Evolutionary conservation across 345 rosid species (phyloP).

Genomic region (Gynandropsis gynandra): DNA sequence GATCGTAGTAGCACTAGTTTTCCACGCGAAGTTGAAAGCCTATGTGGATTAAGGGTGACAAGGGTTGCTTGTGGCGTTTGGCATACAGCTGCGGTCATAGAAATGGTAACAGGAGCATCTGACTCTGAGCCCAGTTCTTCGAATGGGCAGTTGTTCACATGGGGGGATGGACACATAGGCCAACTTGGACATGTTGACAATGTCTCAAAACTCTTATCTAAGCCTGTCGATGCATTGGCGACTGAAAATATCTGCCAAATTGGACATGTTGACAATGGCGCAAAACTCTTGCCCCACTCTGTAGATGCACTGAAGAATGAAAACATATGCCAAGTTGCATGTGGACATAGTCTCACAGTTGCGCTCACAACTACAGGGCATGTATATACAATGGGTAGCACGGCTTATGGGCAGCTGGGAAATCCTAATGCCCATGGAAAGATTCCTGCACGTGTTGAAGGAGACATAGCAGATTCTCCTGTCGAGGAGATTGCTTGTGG

Average conservation of each 20-base stretch:
- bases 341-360: slow-evolving; percentile 67
- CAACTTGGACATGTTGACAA: slow-evolving; percentile 75
- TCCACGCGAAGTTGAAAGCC: slow-evolving; percentile 69
- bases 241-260: slow-evolving; percentile 47
- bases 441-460: slow-evolving; percentile 50
- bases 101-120: slow-evolving; percentile 35
- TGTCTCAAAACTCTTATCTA: slow-evolving; percentile 57
- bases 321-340: slow-evolving; percentile 52
- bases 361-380: slow-evolving; percentile 57
- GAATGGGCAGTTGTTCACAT: slow-evolving; percentile 55
- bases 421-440: slow-evolving; percentile 47
- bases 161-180: slow-evolving; percentile 81
- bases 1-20: slow-evolving; percentile 43
- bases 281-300: slow-evolving; percentile 53
- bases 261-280: slow-evolving; percentile 74
- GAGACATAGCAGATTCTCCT: slow-evolving; percentile 37
- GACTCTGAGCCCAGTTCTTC: slow-evolving; percentile 34
- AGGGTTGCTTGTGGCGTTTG: slow-evolving; percentile 84
- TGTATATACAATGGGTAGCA: slow-evolving; percentile 80
- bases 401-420: slow-evolving; percentile 68
- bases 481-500: slow-evolving; percentile 81
- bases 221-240: slow-evolving; percentile 36
- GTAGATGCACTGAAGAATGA: slow-evolving; percentile 38
- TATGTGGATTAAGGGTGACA: slow-evolving; percentile 46
- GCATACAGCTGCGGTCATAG: slow-evolving; percentile 93